phyloP scores from a whole-genome alignment of 371 early-diverging fungal genomes.

The Syncephalastrum sp. region DNA sequence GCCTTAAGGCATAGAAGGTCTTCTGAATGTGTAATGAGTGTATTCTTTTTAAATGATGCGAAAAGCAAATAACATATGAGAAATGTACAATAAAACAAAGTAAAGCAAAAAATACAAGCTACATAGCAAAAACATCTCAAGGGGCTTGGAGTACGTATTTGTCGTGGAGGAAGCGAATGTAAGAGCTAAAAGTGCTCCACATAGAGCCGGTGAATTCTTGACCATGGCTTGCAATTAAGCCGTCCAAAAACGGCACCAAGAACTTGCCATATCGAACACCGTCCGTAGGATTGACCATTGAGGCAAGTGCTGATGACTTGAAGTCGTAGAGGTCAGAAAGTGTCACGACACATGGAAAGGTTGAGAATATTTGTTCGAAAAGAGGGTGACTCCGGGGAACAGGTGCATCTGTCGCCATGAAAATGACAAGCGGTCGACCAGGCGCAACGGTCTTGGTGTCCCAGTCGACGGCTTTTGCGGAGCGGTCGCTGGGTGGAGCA shows the following conservation, averaged over 20 bases:
- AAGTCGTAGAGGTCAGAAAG: conserved; percentile 34
- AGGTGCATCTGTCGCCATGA: conserved; percentile 43
- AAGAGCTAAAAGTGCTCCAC: conserved; percentile 33
- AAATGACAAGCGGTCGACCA: conserved; percentile 32
- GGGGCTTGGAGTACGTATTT: conserved; percentile 3
- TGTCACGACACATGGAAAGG: conserved; percentile 43
- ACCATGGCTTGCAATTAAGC: conserved; percentile 41
- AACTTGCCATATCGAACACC: conserved; percentile 31
- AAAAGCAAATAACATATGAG: too few relatives aligned
- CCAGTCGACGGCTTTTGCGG: conserved; percentile 21
- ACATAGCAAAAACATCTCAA: too few relatives aligned
- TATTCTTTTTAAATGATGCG: too few relatives aligned
- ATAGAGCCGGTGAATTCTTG: conserved; percentile 31
- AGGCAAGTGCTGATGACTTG: conserved; percentile 22
- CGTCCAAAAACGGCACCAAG: conserved; percentile 46
- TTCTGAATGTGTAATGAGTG: too few relatives aligned
- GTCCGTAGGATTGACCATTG: conserved; percentile 33
- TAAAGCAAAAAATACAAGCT: too few relatives aligned
- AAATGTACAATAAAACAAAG: too few relatives aligned
- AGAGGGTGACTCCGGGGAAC: conserved; percentile 23
- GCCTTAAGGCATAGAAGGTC: too few relatives aligned
- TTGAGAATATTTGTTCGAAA: conserved; percentile 16
- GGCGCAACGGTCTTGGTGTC: conserved; percentile 10
- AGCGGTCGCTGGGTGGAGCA: conserved; percentile 1
- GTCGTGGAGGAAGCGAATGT: conserved; percentile 27